Evolutionary conservation across 1,139 yeast genomes (phyloP), one percentile per base, ranked within the genome.

Genomic region (Yamadazyma jaroonii): DNA sequence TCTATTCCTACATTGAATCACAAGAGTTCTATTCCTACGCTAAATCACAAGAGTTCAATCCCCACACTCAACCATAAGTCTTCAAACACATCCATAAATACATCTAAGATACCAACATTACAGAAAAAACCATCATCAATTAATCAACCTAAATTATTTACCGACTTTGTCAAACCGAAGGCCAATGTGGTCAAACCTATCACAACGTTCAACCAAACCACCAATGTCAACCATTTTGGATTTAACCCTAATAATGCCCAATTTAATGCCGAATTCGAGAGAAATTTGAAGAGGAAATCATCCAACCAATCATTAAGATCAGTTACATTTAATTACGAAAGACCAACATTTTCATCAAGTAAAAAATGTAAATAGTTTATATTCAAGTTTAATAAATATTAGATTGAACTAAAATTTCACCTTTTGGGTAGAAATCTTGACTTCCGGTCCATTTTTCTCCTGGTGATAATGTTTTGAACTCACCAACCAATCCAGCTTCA

Each of bases 401-500:
- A 15, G 69, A 50, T 46, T 71, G 77, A 26, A 71, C 64, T 41
- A 62, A 63, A 45, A 71, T 71, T 14, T 69, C 74, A 6, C 76
- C 77, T 3, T 72, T 71, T 31, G 57, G 33, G n/a, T 54, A 48
- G 39, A 66, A 46, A 22, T 48, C 56, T 48, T 67, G 73, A n/a
- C 60, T 53, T n/a, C 61, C 72, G 13, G 50, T 32, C 96, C 96
- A 90, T 44, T 72, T 72, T 43, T 72, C 73, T 37, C 92, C 94
- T 9, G 92, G 79, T 34, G 66, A 57, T 52, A 92, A 70, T 13
- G 60, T 63, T 31, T 77, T 67, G 57, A 85, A 84, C 34, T 80
- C 79, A 41, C 78, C 73, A 31, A 92, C 97, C 48, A 82, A 74
- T 28, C 98, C 98, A 2, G 96, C 94, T 62, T 92, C 98, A 39